Evolutionary conservation across 768 basidiomycete genomes (phyloP).

Genomic region (Hygrophoropsis aurantiaca): DNA sequence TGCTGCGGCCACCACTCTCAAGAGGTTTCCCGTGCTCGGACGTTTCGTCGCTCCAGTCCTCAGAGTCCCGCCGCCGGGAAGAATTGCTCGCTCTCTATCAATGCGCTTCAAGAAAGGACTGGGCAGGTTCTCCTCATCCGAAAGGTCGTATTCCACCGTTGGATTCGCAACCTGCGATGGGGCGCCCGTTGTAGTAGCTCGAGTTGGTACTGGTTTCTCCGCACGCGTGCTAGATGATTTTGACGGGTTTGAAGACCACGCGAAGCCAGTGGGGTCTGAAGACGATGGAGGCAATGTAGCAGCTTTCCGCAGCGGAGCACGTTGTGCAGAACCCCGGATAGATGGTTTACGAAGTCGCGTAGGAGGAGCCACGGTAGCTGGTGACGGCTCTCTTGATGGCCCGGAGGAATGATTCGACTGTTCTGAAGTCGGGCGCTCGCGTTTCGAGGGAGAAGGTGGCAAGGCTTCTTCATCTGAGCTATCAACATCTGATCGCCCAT

Average conservation of each 20-base stretch:
- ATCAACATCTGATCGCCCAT: slow-evolving; percentile 27
- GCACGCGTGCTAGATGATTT: slow-evolving; percentile 17
- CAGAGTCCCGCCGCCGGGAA: slow-evolving; percentile 9
- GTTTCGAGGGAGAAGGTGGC: slow-evolving; percentile 50
- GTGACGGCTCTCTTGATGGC: slow-evolving; percentile 23
- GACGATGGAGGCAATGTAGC: slow-evolving; percentile 34
- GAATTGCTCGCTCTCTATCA: slow-evolving; percentile 36
- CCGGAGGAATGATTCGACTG: slow-evolving; percentile 23
- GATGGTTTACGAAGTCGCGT: slow-evolving; percentile 59
- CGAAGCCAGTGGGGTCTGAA: slow-evolving; percentile 38
- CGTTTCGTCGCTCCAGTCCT: slow-evolving; percentile 34
- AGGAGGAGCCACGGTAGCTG: slow-evolving; percentile 31
- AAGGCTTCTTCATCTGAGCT: slow-evolving; percentile 26
- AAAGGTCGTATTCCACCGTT: slow-evolving; percentile 58
- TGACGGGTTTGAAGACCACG: slow-evolving; percentile 18
- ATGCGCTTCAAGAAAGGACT: slow-evolving; percentile 75
- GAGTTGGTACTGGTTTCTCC: not conserved
- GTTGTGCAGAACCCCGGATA: slow-evolving; percentile 41
- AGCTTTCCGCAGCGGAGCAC: slow-evolving; percentile 24
- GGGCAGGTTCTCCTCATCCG: slow-evolving; percentile 82
- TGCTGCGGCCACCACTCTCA: slow-evolving; percentile 61
- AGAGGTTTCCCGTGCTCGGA: slow-evolving; percentile 49
- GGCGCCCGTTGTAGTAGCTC: not conserved
- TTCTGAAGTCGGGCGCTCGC: slow-evolving; percentile 37
- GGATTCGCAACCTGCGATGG: slow-evolving; percentile 13